Conservation (phyloP, 495 filamentous ascomycete species). For the Neurospora sp. region DNA sequence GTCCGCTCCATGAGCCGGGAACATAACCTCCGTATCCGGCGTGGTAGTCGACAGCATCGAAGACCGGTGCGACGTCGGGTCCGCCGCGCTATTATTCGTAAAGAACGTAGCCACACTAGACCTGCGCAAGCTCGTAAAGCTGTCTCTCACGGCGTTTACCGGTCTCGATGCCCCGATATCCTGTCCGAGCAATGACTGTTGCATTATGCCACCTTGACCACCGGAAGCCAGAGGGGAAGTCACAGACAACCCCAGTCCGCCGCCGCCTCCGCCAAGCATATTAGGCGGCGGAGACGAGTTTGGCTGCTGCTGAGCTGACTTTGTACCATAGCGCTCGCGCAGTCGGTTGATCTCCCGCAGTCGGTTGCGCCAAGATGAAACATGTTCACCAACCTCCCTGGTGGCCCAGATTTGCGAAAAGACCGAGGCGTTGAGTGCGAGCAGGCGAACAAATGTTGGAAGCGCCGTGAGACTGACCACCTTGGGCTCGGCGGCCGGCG, state of each 20-base stretch:
- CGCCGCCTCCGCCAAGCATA: conserved; percentile 11
- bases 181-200: conserved; percentile 7
- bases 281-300: conserved; percentile 32
- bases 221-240: neutral
- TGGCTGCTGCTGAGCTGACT: conserved; percentile 19
- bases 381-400: conserved; percentile 69
- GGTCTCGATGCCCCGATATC: conserved; percentile 20
- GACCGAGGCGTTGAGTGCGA: conserved; percentile 88
- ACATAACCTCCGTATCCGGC: conserved; percentile 36
- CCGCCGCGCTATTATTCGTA: conserved; percentile 33
- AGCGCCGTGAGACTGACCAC: conserved; percentile 71
- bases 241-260: conserved; percentile 1
- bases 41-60: conserved; percentile 39
- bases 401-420: conserved; percentile 82
- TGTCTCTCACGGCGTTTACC: conserved; percentile 37
- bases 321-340: conserved; percentile 49
- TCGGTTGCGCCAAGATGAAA: conserved; percentile 82
- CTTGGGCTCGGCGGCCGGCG: conserved; percentile 77
- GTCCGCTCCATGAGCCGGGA: conserved; percentile 29
- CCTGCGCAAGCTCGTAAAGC: conserved; percentile 38
- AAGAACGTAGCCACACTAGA: conserved; percentile 48
- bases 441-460: conserved; percentile 76
- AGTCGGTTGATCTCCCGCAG: conserved; percentile 76
- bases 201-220: conserved; percentile 3
- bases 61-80: conserved; percentile 40